Evolutionary conservation across 2,329 filamentous ascomycete genomes (phyloP).

Genomic region (Fusarium sp.): DNA sequence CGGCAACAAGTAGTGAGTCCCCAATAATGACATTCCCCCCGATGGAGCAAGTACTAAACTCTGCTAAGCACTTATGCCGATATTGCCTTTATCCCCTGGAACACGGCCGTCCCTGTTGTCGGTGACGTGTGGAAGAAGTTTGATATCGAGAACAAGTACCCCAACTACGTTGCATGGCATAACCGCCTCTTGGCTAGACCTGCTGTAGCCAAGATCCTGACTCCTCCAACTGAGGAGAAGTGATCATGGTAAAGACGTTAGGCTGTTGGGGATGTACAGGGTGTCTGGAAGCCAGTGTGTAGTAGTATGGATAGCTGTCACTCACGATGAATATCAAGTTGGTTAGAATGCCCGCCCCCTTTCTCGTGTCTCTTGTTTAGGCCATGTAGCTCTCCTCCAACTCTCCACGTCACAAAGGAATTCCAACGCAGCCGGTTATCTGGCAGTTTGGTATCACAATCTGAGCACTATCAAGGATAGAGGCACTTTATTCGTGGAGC

Average conservation of each 20-base stretch:
- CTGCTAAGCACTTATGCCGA: slow-evolving; percentile 49
- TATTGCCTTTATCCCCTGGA: slow-evolving; percentile 49
- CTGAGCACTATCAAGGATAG: not conserved
- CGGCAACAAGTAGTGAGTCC: slow-evolving; percentile 48
- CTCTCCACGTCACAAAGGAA: not conserved
- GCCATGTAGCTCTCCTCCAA: not conserved
- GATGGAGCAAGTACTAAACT: not conserved
- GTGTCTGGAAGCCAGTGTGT: not conserved
- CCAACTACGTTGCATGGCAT: slow-evolving; percentile 52
- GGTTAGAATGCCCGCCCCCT: not conserved
- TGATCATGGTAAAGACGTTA: not conserved
- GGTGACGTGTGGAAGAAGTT: slow-evolving; percentile 36
- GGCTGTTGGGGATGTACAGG: not conserved
- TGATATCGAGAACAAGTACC: slow-evolving; percentile 49
- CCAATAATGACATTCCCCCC: not conserved
- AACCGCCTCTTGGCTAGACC: slow-evolving; percentile 48
- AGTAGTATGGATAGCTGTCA: not conserved
- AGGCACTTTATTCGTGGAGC: slow-evolving; percentile 28
- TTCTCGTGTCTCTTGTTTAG: not conserved
- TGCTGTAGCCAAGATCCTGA: slow-evolving; percentile 42
- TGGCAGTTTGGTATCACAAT: not conserved
- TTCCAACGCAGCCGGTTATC: not conserved
- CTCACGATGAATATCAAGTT: not conserved
- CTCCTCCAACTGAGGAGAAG: not conserved
- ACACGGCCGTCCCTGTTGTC: slow-evolving; percentile 25